Conservation (phyloP, 202 grass and related monocot species). For the Panicum virgatum region DNA sequence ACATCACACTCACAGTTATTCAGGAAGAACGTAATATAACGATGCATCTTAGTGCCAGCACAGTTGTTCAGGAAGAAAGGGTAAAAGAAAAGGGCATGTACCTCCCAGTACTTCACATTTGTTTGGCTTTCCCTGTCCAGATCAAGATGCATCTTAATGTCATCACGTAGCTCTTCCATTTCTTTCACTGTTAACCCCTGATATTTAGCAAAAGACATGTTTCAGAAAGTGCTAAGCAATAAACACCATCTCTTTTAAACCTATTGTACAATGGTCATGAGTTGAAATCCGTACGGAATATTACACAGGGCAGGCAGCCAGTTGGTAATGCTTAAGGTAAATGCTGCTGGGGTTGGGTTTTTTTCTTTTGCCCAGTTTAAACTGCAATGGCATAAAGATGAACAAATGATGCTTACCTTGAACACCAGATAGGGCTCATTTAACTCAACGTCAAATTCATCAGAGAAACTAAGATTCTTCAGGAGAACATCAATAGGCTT, state of each 20-base stretch:
- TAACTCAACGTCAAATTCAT: constrained; percentile 89
- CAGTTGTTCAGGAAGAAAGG: constrained; percentile 3
- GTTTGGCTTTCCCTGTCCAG: constrained; percentile 74
- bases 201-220: constrained; percentile 35
- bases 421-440: constrained; percentile 98
- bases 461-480: constrained; percentile 79
- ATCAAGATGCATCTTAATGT: constrained; percentile 99
- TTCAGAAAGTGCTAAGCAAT: constrained; percentile 19
- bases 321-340: not conserved
- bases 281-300: constrained; percentile 9
- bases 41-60: not conserved
- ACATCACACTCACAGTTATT: constrained; percentile 11
- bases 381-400: not conserved
- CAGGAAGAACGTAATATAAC: constrained; percentile 1
- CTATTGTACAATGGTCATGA: not conserved
- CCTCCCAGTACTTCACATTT: constrained; percentile 94
- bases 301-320: not conserved
- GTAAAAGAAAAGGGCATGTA: constrained; percentile 40
- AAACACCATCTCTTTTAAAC: not conserved
- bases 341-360: too few species aligned
- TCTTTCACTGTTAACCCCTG: constrained; percentile 90
- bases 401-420: constrained; percentile 58
- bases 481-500: constrained; percentile 97
- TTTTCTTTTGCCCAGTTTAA: not conserved
- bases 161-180: constrained; percentile 89